Base-by-base conservation (phyloP, 352 stramenopile genomes). In the Phytophthora fragariae region DNA sequence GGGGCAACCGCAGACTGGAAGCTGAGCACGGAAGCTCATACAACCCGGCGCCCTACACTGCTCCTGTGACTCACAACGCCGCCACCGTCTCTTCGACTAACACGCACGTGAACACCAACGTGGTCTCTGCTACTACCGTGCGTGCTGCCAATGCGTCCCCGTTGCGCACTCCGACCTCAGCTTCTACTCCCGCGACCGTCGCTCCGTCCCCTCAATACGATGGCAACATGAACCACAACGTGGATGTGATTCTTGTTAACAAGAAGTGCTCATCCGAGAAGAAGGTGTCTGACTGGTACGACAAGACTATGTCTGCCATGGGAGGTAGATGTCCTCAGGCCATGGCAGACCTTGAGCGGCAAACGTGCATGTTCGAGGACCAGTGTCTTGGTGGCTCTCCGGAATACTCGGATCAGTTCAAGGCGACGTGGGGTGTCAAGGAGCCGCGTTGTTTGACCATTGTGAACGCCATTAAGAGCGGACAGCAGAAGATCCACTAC, bases 311-410 rank as follows among this genome's bases (percentile, higher is more conserved):
- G 56, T 17, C 70, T 50, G 56, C 60, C 2, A 77, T 86, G 63
- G 79, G 81, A 21, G 79, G 76, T 2, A 50, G 79, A 29, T 72
- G 68, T n/a, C 39, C 72, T 29, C 68, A 81, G 12, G 68, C 65
- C 39, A 82, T 79, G 39, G 79, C 70, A 5, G 81, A 91, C 55
- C 70, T 91, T 24, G 83, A 91, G 65, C 76, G 75, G 56, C 86
- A 89, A 72, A 33, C 74, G 55, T 87, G 83, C 39, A 76, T 88
- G 77, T 84, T 83, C 50, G 70, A 89, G 53, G 68, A 86, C 29
- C 70, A 86, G 37, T 91, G 83, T 57, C 70, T 89, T 1, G 81
- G 81, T 14, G 81, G 81, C 15, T 73, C 75, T 0, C 54, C 62
- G 1, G 80, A 88, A 41, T 91, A 88, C 65, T 66, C 71, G 1